phyloP scores from a whole-genome alignment of 2,329 filamentous ascomycete genomes.

The Tolypocladium sp. region DNA sequence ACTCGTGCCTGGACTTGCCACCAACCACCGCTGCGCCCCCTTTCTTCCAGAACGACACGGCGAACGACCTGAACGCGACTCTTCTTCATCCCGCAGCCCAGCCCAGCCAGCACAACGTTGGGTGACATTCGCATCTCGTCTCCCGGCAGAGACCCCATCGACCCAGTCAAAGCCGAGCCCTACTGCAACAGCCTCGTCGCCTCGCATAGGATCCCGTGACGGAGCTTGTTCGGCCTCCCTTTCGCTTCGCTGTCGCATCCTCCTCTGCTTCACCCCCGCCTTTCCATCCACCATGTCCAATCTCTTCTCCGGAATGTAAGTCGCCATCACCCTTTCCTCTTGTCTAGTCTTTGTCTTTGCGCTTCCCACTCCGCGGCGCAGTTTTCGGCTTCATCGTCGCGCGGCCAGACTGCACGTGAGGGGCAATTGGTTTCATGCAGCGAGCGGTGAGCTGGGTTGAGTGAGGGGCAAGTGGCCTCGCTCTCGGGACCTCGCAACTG shows the following conservation, averaged over 20 bases:
- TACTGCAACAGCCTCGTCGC: neutral
- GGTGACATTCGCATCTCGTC: conserved; percentile 1
- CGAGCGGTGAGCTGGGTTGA: conserved; percentile 2
- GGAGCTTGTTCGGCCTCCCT: conserved; percentile 1
- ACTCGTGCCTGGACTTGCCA: neutral
- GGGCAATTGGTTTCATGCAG: neutral
- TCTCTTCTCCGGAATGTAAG: conserved; percentile 55
- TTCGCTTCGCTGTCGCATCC: conserved; percentile 1
- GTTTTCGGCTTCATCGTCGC: neutral
- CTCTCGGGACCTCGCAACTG: neutral
- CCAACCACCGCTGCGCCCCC: neutral
- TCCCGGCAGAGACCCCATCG: neutral
- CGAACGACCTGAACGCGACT: neutral
- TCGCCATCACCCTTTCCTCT: conserved; percentile 12
- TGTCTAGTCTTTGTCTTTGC: neutral
- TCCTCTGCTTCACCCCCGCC: conserved; percentile 2
- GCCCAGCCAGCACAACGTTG: neutral
- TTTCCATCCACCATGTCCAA: conserved; percentile 40
- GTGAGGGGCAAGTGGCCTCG: conserved; percentile 8
- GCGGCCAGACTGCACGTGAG: neutral
- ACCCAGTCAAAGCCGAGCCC: neutral
- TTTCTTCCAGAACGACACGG: neutral
- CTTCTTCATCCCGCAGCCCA: neutral
- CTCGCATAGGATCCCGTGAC: conserved; percentile 4
- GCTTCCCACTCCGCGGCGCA: neutral